Base-by-base conservation (phyloP, 2,329 filamentous ascomycete genomes). In the Dryadomyces sulphureus region DNA sequence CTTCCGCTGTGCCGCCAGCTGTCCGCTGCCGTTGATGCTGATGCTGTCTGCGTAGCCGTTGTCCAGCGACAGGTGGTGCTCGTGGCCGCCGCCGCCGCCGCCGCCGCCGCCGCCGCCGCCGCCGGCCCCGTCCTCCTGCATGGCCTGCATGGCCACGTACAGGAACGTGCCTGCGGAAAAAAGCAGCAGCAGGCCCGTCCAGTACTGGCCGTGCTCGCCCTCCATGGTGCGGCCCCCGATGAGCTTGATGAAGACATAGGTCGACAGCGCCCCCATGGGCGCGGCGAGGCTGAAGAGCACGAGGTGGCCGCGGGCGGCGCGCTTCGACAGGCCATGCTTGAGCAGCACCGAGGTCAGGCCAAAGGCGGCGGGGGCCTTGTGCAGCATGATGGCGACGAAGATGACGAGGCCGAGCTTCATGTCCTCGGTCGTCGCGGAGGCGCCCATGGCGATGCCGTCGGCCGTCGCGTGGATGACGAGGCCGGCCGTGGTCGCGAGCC, bases 121-220 rank as follows among this genome's bases (percentile, higher is more conserved):
- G 27, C 27, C 16, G 27, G 9, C 16, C 44, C 69, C 66, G 20
- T 80, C 76, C 57, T 94, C 89, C 59, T 93, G 85, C 87, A 96
- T 94, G 1, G 89, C 88, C 59, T 98, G 92, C 89, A 96, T 95
- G 1, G 92, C 92, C 38, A 98, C 92, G 58, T 96, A 94, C 82
- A 98, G 64, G 59, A 98, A 98, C 0, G 92, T 98, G 16, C 92
- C 92, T 1, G 84, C 92, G 0, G 87, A 94, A 60, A 98, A 98
- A n/a, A 96, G 68, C 8, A 98, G 67, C 38, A 96, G 67, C 70
- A 94, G 86, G 21, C 92, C 92, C 0, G 90, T 96, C 69, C 85
- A 89, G 79, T 87, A 95, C 55, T 80, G 77, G 47, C 84, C 78
- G 19, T 71, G 69, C 41, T 77, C 73, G 44, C 80, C 75, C 60